A percentile compares a stretch with the other conserved stretches of the same genome.
These are phyloP conservation scores for Dryadomyces quercivorus DNA, from an alignment of 2,329 filamentous ascomycete genomes.

Conservation along the genomic window DNA sequence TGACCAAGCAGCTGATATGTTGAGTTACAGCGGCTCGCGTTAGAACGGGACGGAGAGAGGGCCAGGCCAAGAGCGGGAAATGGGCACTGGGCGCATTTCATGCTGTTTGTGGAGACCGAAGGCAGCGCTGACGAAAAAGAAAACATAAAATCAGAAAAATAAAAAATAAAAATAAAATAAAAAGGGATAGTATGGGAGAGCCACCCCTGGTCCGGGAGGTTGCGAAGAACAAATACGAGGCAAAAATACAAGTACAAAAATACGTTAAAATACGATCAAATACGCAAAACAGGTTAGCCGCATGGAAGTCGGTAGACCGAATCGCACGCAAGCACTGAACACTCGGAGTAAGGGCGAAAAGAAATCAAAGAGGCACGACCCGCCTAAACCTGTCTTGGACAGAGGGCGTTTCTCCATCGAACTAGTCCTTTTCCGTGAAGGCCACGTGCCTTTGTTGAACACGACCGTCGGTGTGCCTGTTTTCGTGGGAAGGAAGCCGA, in stretches of 20 bases:
- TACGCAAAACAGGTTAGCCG: not conserved
- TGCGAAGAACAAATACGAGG: not conserved
- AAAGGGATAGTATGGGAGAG: not conserved
- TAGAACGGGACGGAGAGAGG: not conserved
- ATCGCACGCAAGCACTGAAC: not conserved
- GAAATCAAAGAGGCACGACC: not conserved
- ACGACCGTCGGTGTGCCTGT: not conserved
- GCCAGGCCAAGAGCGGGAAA: not conserved
- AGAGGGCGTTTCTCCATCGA: not conserved
- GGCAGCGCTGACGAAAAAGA: not conserved
- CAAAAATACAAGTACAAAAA: not conserved
- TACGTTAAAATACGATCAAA: not conserved
- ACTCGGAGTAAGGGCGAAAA: not conserved
- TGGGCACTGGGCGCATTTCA: not conserved
- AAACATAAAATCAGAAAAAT: not conserved
- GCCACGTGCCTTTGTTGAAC: not conserved
- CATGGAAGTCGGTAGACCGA: not conserved
- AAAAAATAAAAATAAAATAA: not conserved
- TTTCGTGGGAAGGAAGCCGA: not conserved
- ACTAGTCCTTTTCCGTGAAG: not conserved
- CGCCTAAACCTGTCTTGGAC: slow-evolving; percentile 2
- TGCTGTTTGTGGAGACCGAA: not conserved
- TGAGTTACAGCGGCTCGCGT: not conserved
- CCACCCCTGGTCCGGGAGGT: not conserved
- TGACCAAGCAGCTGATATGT: not conserved